Percentiles rank a stretch among this genome's conserved stretches.
Conservation (phyloP, 129 eudicot genomes). For the Logfia minima region DNA sequence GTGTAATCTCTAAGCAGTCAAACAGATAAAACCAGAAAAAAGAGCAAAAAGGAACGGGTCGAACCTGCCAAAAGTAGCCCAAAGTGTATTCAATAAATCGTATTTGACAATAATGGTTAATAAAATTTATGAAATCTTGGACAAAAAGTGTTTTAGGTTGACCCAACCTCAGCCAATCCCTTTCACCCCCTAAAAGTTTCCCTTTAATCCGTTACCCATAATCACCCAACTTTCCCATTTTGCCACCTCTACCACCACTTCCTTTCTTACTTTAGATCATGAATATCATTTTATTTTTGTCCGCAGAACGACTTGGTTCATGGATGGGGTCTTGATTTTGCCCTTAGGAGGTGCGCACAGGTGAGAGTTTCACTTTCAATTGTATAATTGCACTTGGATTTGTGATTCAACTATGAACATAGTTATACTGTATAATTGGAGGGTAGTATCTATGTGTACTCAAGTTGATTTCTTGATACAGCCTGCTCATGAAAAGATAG, state of each 20-base stretch:
- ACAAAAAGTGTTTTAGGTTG: neutral
- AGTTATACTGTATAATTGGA: neutral
- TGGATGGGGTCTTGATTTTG: constrained; percentile 95
- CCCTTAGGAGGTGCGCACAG: constrained; percentile 78
- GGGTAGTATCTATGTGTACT: neutral
- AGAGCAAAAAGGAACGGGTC: neutral
- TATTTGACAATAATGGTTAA: neutral
- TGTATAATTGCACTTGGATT: constrained; percentile 11
- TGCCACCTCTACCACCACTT: constrained; percentile 1
- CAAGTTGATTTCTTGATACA: constrained; percentile 26
- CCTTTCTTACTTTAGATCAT: neutral
- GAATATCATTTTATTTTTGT: neutral
- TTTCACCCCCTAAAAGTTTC: neutral
- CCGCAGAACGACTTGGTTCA: constrained; percentile 86
- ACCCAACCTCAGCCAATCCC: neutral
- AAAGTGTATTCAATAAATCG: neutral
- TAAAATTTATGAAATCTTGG: neutral
- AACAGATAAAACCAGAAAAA: neutral
- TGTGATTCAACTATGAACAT: neutral
- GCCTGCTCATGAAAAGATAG: constrained; percentile 91
- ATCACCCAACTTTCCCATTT: neutral
- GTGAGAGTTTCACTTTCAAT: constrained; percentile 30
- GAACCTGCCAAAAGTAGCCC: neutral
- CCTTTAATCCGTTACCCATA: neutral
- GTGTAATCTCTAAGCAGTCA: neutral